Evolutionary conservation across 208 protist genomes (phyloP), one percentile per base, ranked within the genome.

Genomic region (Trypanosoma caninum): DNA sequence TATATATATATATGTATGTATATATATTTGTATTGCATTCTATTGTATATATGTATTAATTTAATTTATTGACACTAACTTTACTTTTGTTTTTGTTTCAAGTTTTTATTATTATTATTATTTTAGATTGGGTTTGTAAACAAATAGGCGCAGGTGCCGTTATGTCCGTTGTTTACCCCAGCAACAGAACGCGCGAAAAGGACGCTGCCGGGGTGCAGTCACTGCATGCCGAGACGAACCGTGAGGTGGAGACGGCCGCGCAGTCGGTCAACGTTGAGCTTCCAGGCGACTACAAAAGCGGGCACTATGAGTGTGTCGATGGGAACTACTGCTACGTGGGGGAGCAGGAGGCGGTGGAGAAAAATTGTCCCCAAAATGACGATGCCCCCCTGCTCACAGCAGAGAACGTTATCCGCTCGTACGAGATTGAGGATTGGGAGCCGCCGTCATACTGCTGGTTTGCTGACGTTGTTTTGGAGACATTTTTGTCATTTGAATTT

Each of bases 301-400:
- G 89, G 69, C 89, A 87, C 58, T 94, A 91, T 55, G 80, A 86
- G 34, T 75, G 78, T 35, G 79, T 76, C 3, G 76, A 85, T 53
- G 82, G 83, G 35, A 88, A 87, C 57, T 89, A 88, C 59, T 89
- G 82, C 68, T 87, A 84, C 57, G 84, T 86, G 71, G 54, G 50
- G 0, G 59, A 75, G 37, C 70, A 71, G 10, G 74, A 79, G 30
- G 42, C 71, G 40, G 37, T 52, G 20, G 40, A 47, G 22, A 66
- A 63, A 10, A 69, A 72, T 22, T 62, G 71, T 14, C 20, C 53
- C 23, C 60, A 70, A 42, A 62, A 78, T 23, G 41, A 35, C 3
- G 51, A 18, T 48, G 76, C 68, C 5, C 44, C 63, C 16, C 38
- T 60, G 16, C 38, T 68, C 2, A 81, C 59, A 6, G 20, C 70